Conservation (phyloP, 805 yeast genomes). For the Suhomyces prunicola region DNA sequence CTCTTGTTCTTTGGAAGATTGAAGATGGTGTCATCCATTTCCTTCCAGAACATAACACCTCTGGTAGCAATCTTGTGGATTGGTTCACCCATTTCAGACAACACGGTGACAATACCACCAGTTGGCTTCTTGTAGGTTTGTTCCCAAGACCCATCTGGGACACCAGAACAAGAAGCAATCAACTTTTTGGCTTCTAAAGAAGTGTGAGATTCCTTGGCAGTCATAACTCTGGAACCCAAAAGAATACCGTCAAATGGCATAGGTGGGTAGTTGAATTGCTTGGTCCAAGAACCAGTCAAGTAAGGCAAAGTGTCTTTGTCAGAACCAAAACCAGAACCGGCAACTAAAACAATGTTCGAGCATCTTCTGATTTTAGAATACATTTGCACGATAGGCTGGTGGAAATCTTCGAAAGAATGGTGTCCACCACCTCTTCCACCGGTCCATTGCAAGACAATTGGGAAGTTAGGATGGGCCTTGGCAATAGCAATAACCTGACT, state of each 20-base stretch:
- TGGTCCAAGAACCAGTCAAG: conserved; percentile 97
- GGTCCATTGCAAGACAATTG: conserved; percentile 98
- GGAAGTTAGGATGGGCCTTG: conserved; percentile 93
- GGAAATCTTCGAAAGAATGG: conserved; percentile 99
- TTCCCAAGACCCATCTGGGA: conserved; percentile 87
- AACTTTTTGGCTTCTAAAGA: conserved; percentile 92
- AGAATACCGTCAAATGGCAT: conserved; percentile 99
- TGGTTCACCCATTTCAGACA: conserved; percentile 99
- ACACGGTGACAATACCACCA: conserved; percentile 95
- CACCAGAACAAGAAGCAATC: conserved; percentile 89
- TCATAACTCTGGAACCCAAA: conserved; percentile 96
- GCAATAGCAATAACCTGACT: conserved; percentile 86
- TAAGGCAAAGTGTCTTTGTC: conserved; percentile 96
- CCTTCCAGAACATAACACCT: conserved; percentile 97
- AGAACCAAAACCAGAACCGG: conserved; percentile 98
- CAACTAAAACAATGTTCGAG: conserved; percentile 82
- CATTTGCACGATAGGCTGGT: conserved; percentile 94
- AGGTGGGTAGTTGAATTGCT: conserved; percentile 81
- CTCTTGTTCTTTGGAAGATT: conserved; percentile 85
- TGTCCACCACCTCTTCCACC: conserved; percentile 99
- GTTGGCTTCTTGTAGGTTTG: conserved; percentile 89
- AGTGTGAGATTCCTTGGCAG: conserved; percentile 93
- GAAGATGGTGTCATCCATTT: conserved; percentile 91
- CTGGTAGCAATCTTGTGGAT: conserved; percentile 98
- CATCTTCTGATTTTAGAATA: conserved; percentile 91